Percentiles rank a stretch among this genome's conserved stretches.
Conservation (phyloP, 495 filamentous ascomycete species). For the Staphylotrichum longicolle region DNA sequence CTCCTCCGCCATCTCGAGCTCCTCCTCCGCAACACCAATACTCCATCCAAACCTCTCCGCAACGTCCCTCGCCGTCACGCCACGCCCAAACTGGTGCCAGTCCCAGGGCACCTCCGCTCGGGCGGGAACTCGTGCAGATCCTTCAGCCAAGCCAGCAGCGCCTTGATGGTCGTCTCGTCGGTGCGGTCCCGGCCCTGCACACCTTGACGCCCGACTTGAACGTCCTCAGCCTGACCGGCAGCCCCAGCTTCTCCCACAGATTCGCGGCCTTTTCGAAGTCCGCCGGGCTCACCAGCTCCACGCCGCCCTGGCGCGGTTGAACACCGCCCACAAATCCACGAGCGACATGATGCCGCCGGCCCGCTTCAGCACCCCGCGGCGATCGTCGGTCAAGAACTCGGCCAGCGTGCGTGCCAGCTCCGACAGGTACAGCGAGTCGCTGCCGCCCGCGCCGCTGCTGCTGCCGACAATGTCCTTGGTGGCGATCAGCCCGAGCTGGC, state of each 20-base stretch:
- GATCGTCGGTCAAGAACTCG: slow-evolving; percentile 91
- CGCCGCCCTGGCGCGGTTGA: slow-evolving; percentile 95
- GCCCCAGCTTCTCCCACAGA: slow-evolving; percentile 81
- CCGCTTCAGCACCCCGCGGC: slow-evolving; percentile 70
- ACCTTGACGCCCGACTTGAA: slow-evolving; percentile 93
- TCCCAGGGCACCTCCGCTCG: slow-evolving; percentile 68
- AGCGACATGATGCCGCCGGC: slow-evolving; percentile 94
- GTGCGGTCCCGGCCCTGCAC: slow-evolving; percentile 82
- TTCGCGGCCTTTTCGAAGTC: slow-evolving; percentile 89
- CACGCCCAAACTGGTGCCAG: slow-evolving; percentile 71
- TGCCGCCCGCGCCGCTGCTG: slow-evolving; percentile 41
- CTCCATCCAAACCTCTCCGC: slow-evolving; percentile 97
- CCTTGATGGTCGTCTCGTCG: slow-evolving; percentile 82
- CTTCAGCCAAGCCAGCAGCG: slow-evolving; percentile 72
- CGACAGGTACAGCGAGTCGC: slow-evolving; percentile 59
- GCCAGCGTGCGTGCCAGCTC: slow-evolving; percentile 87
- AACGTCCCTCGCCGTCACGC: slow-evolving; percentile 84
- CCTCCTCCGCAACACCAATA: slow-evolving; percentile 93
- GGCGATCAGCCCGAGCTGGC: slow-evolving; percentile 81
- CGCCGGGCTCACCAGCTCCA: slow-evolving; percentile 86
- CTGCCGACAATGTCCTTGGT: slow-evolving; percentile 80
- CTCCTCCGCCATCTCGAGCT: slow-evolving; percentile 95
- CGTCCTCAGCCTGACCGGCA: slow-evolving; percentile 80
- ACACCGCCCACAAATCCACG: slow-evolving; percentile 94
- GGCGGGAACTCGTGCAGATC: slow-evolving; percentile 67